Evolutionary conservation across 2,329 filamentous ascomycete genomes (phyloP).

Genomic region (Aspergillus amoenus): DNA sequence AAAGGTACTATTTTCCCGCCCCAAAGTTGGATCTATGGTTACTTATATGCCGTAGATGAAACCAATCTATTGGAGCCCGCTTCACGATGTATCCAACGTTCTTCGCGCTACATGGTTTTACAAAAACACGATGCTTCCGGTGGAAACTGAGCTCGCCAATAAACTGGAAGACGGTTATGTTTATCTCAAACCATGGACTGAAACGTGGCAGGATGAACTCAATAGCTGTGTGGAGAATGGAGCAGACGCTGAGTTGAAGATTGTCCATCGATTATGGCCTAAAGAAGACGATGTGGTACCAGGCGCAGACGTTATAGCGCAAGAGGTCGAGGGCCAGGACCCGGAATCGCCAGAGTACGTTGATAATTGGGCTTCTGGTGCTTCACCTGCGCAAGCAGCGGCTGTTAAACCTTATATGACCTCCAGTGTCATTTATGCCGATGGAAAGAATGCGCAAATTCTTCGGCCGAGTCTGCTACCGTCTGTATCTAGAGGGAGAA

Average conservation of each 20-base stretch:
- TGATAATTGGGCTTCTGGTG: constrained; percentile 44
- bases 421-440: constrained; percentile 84
- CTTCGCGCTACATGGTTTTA: constrained; percentile 96
- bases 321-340: constrained; percentile 6
- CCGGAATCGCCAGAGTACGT: constrained; percentile 22
- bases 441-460: constrained; percentile 74
- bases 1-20: constrained; percentile 30
- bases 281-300: constrained; percentile 46
- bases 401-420: constrained; percentile 63
- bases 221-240: constrained; percentile 88
- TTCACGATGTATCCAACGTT: constrained; percentile 83
- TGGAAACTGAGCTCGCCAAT: constrained; percentile 83
- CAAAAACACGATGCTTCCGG: constrained; percentile 86
- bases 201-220: constrained; percentile 90
- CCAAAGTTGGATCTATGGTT: neutral
- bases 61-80: constrained; percentile 95
- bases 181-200: constrained; percentile 81
- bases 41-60: constrained; percentile 65
- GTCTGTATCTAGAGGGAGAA: constrained; percentile 78
- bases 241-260: constrained; percentile 85
- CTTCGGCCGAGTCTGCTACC: constrained; percentile 82
- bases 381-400: constrained; percentile 42
- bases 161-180: constrained; percentile 88
- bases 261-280: constrained; percentile 80
- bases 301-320: constrained; percentile 35